Percentiles rank a stretch among this genome's conserved stretches.
phyloP scores from a whole-genome alignment of 805 yeast species.

The Metschnikowia baotianmanensis region DNA sequence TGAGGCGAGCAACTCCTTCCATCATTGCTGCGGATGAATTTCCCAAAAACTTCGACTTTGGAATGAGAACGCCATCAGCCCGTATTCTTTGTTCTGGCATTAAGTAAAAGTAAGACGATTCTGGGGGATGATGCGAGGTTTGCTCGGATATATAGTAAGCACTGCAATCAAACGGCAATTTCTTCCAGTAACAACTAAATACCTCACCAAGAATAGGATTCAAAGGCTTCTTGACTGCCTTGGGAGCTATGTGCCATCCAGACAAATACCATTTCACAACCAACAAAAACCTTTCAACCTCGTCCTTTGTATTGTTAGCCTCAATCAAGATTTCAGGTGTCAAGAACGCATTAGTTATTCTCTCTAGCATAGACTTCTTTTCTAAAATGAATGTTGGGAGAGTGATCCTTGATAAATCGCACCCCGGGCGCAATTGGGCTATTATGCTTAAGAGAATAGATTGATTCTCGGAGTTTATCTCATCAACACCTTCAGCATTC shows the following conservation, averaged over 20 bases:
- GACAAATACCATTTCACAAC: conserved; percentile 89
- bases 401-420: conserved; percentile 86
- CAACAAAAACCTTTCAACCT: conserved; percentile 64
- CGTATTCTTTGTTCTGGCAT: conserved; percentile 79
- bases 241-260: conserved; percentile 98
- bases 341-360: conserved; percentile 84
- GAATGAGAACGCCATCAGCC: conserved; percentile 86
- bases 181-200: conserved; percentile 83
- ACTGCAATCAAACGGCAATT: conserved; percentile 19
- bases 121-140: conserved; percentile 98
- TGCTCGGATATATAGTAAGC: conserved; percentile 92
- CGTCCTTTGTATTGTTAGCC: conserved; percentile 62
- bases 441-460: conserved; percentile 84
- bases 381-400: conserved; percentile 94
- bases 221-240: conserved; percentile 95
- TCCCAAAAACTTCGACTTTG: conserved; percentile 86
- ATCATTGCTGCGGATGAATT: conserved; percentile 96
- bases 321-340: conserved; percentile 72
- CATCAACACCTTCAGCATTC: conserved; percentile 66
- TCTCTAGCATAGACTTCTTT: conserved; percentile 92
- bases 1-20: conserved; percentile 82
- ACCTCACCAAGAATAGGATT: conserved; percentile 94
- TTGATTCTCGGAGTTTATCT: conserved; percentile 87
- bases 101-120: conserved; percentile 86
- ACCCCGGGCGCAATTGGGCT: conserved; percentile 88